These are phyloP conservation scores for Salinomyces thailandicus DNA, from an alignment of 2,329 filamentous ascomycete genomes.

Conservation along the genomic window DNA sequence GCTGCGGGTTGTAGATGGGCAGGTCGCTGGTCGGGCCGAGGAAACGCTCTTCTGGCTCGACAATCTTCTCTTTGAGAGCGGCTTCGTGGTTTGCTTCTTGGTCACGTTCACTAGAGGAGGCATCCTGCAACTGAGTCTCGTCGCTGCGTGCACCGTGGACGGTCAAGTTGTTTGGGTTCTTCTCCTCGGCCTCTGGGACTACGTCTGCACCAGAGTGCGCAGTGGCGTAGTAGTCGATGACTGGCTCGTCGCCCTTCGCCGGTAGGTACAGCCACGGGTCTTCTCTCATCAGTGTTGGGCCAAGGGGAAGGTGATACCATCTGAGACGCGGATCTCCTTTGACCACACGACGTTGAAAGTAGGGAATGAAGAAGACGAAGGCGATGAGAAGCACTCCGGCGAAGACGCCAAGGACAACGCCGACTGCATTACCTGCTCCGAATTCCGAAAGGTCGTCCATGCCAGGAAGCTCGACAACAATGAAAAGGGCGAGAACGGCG, in stretches of 20 bases:
- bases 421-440: constrained; percentile 35
- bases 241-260: constrained; percentile 11
- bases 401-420: constrained; percentile 45
- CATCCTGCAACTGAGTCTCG: neutral
- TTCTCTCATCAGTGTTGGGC: constrained; percentile 30
- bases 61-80: neutral
- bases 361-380: constrained; percentile 47
- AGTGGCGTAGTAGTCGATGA: constrained; percentile 15
- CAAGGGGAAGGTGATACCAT: constrained; percentile 41
- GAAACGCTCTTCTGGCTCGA: constrained; percentile 10
- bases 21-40: constrained; percentile 7
- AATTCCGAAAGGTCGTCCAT: constrained; percentile 1
- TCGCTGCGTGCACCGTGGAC: neutral
- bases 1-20: constrained; percentile 7
- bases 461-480: constrained; percentile 37
- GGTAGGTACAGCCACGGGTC: constrained; percentile 9
- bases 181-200: constrained; percentile 4
- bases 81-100: neutral
- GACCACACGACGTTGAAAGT: constrained; percentile 48
- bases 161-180: constrained; percentile 2
- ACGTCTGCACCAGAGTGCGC: constrained; percentile 4
- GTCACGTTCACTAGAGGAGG: constrained; percentile 2
- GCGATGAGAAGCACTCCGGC: constrained; percentile 41
- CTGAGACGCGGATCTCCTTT: constrained; percentile 51
- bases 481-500: constrained; percentile 43